Conservation (phyloP, 495 filamentous ascomycete species). For the Podospora pseudoanserina region DNA sequence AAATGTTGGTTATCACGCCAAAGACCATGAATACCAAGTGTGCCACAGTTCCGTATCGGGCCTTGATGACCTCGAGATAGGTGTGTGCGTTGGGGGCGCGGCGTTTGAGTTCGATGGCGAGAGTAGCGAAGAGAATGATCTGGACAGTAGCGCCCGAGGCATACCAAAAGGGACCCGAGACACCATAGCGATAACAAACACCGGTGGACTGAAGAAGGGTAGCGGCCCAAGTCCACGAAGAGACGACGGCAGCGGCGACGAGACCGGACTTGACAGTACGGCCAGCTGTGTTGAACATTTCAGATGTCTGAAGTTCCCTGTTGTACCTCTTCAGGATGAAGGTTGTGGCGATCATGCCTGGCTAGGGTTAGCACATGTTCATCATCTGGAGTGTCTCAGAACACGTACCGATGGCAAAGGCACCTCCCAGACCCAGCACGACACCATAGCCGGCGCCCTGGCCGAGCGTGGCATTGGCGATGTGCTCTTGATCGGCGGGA, state of each 20-base stretch:
- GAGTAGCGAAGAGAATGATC: conserved; percentile 84
- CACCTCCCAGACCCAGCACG: conserved; percentile 69
- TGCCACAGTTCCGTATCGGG: conserved; percentile 55
- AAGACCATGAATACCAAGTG: conserved; percentile 78
- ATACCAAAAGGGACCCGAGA: conserved; percentile 94
- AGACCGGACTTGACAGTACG: conserved; percentile 91
- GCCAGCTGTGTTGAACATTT: conserved; percentile 96
- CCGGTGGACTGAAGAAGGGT: conserved; percentile 79
- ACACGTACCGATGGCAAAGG: conserved; percentile 69
- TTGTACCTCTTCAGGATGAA: conserved; percentile 83
- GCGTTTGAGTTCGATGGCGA: conserved; percentile 91
- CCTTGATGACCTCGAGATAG: conserved; percentile 69
- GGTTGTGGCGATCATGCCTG: conserved; percentile 59
- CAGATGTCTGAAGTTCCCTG: conserved; percentile 89
- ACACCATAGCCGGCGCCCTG: conserved; percentile 81
- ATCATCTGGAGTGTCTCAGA: neutral
- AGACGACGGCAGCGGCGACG: conserved; percentile 93
- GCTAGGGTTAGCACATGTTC: neutral
- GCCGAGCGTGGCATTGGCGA: conserved; percentile 52
- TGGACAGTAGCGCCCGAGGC: conserved; percentile 63
- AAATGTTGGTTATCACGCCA: conserved; percentile 77
- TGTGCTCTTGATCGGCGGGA: conserved; percentile 19
- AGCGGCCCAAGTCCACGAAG: conserved; percentile 92
- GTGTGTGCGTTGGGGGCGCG: conserved; percentile 84
- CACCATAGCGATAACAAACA: conserved; percentile 88